Evolutionary conservation across 2,329 filamentous ascomycete genomes (phyloP).

Genomic region (Fusarium globosum): DNA sequence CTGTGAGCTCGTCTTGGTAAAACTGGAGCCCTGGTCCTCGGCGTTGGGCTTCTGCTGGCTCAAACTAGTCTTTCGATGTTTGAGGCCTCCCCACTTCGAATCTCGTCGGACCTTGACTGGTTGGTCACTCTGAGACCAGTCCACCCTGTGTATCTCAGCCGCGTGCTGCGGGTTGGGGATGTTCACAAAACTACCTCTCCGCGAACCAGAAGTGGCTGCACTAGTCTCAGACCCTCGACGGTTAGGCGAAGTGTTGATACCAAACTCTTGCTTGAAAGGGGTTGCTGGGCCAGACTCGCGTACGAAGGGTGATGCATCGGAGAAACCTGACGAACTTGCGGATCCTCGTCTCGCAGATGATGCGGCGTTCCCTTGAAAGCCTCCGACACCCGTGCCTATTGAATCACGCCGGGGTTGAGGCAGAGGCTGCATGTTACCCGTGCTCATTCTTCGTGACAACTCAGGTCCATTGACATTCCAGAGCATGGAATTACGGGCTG

Average conservation of each 20-base stretch:
- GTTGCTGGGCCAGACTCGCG: conserved; percentile 31
- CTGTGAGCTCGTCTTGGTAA: conserved; percentile 4
- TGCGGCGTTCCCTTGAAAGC: conserved; percentile 8
- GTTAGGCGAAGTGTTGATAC: conserved; percentile 13
- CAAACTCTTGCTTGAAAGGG: conserved; percentile 35
- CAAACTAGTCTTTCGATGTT: conserved; percentile 53
- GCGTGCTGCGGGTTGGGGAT: conserved; percentile 30
- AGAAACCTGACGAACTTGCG: conserved; percentile 35
- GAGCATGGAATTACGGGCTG: conserved; percentile 49
- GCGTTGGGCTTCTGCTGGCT: conserved; percentile 44
- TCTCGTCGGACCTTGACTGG: conserved; percentile 52
- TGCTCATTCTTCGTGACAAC: conserved; percentile 52
- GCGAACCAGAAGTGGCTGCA: conserved; percentile 23
- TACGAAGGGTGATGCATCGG: conserved; percentile 26
- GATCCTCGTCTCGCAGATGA: conserved; percentile 23
- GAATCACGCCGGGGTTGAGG: conserved; percentile 26
- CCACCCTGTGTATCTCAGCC: conserved; percentile 56
- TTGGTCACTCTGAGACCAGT: conserved; percentile 71
- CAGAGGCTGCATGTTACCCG: conserved; percentile 47
- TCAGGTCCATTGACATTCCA: conserved; percentile 22
- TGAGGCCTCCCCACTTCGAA: conserved; percentile 61
- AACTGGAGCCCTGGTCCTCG: conserved; percentile 25
- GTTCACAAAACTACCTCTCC: conserved; percentile 32
- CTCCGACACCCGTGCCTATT: conserved; percentile 7
- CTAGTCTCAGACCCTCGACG: conserved; percentile 35